A percentile compares a stretch with the other conserved stretches of the same genome.
phyloP scores from a whole-genome alignment of 371 early-diverging fungal genomes.

The Aphelidium insulamus region DNA sequence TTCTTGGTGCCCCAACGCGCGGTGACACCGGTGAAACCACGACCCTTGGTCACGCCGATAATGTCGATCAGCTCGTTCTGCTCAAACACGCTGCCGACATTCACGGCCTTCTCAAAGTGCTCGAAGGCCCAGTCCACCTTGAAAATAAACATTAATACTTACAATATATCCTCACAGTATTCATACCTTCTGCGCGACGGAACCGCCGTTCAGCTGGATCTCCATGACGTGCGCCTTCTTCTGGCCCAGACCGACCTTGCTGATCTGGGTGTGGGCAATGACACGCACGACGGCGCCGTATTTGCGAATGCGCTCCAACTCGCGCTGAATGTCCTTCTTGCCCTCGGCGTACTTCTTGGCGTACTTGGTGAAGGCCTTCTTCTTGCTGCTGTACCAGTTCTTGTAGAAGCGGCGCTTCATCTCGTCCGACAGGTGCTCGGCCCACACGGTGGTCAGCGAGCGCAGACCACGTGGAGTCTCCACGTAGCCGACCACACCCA shows the following conservation, averaged over 20 bases:
- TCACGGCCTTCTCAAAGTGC: constrained; percentile 94
- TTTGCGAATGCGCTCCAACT: constrained; percentile 95
- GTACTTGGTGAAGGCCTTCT: constrained; percentile 97
- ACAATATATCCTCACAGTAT: too few species aligned
- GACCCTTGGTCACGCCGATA: constrained; percentile 99
- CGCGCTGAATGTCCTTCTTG: constrained; percentile 69
- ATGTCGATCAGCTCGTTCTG: constrained; percentile 97
- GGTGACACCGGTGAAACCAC: constrained; percentile 98
- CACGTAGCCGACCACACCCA: constrained; percentile 99
- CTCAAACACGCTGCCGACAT: constrained; percentile 73
- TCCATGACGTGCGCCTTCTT: constrained; percentile 99
- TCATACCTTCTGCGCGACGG: constrained; percentile 88
- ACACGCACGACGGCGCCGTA: constrained; percentile 96
- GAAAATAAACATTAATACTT: too few species aligned
- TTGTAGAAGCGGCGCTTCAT: constrained; percentile 98
- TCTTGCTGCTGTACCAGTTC: constrained; percentile 98
- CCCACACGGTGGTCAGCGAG: constrained; percentile 95
- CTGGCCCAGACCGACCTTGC: constrained; percentile 81
- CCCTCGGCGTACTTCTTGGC: constrained; percentile 85
- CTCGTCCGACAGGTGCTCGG: constrained; percentile 95
- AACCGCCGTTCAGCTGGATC: constrained; percentile 99
- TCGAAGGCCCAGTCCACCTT: constrained; percentile 92
- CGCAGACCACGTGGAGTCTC: constrained; percentile 96
- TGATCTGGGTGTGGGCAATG: constrained; percentile 94
- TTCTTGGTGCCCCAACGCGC: constrained; percentile 99